Conservation (phyloP, 139 green algal genomes). For the Micractinium sp. region DNA sequence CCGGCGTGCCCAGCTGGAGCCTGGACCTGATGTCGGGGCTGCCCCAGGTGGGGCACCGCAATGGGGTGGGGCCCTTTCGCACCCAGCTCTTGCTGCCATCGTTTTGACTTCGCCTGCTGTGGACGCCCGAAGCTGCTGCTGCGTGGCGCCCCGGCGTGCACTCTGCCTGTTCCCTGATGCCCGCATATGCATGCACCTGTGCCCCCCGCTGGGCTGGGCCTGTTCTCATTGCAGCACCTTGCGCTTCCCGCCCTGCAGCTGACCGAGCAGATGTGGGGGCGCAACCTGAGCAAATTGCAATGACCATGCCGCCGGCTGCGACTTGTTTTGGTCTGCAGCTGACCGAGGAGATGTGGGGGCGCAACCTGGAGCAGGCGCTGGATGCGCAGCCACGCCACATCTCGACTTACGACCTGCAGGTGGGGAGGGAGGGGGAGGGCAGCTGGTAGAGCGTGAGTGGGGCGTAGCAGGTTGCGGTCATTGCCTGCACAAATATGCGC, state of each 20-base stretch:
- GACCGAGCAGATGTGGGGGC: conserved; percentile 66
- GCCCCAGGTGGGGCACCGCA: conserved; percentile 48
- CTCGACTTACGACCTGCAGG: conserved; percentile 96
- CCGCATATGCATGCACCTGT: too few species aligned
- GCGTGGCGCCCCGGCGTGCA: too few species aligned
- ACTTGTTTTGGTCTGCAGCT: conserved; percentile 41
- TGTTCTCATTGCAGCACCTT: too few species aligned
- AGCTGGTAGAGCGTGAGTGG: neutral
- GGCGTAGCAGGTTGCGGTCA: too few species aligned
- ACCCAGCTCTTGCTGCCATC: too few species aligned
- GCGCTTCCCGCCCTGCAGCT: conserved; percentile 46
- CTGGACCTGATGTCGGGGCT: conserved; percentile 94
- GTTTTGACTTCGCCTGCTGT: too few species aligned
- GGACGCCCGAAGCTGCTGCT: too few species aligned
- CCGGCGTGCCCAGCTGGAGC: conserved; percentile 80
- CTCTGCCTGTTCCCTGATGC: too few species aligned
- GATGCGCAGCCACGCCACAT: conserved; percentile 79
- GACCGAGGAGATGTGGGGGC: conserved; percentile 66
- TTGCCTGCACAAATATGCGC: too few species aligned
- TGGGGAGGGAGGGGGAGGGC: neutral
- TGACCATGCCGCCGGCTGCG: neutral
- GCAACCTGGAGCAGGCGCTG: conserved; percentile 72
- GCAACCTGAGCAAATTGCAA: conserved; percentile 57
- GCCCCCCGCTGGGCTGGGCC: too few species aligned
- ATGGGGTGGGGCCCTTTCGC: too few species aligned